These are phyloP conservation scores for Hyparrhenia diplandra DNA, from an alignment of 176 grass and related monocot genomes.

Conservation along the genomic window DNA sequence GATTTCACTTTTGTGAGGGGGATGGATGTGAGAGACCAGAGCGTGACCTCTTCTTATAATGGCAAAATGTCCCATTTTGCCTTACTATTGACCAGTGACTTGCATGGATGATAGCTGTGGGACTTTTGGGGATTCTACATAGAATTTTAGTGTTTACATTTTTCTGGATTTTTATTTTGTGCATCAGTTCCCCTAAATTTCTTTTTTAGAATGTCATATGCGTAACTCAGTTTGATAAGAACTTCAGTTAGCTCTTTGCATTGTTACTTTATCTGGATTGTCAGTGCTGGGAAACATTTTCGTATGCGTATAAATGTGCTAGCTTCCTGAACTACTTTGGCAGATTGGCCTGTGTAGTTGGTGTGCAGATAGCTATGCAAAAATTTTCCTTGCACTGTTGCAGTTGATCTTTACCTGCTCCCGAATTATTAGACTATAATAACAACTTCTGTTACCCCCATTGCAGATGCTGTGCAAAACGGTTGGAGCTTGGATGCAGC, in stretches of 20 bases:
- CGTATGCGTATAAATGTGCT: background rate
- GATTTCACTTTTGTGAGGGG: background rate
- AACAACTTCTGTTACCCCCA: background rate
- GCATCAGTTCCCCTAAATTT: background rate
- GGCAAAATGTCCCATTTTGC: background rate
- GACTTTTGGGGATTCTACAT: background rate
- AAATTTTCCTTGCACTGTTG: background rate
- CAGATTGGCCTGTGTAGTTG: background rate
- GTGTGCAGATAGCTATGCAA: background rate
- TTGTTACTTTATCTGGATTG: background rate
- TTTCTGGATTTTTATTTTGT: background rate
- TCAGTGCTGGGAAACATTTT: background rate
- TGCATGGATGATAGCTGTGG: background rate
- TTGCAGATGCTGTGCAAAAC: constrained; percentile 56
- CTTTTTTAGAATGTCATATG: background rate
- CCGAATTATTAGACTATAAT: background rate
- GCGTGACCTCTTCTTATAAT: background rate
- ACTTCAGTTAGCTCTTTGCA: background rate
- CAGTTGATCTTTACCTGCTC: background rate
- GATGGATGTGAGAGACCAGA: background rate
- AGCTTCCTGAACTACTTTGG: background rate
- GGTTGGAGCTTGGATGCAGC: constrained; percentile 73
- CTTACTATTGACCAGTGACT: background rate
- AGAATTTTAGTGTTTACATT: background rate
- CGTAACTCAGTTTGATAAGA: background rate